These are phyloP conservation scores for Blastobotrys persicus DNA, from an alignment of 1,139 yeast species.

Conservation along the genomic window DNA sequence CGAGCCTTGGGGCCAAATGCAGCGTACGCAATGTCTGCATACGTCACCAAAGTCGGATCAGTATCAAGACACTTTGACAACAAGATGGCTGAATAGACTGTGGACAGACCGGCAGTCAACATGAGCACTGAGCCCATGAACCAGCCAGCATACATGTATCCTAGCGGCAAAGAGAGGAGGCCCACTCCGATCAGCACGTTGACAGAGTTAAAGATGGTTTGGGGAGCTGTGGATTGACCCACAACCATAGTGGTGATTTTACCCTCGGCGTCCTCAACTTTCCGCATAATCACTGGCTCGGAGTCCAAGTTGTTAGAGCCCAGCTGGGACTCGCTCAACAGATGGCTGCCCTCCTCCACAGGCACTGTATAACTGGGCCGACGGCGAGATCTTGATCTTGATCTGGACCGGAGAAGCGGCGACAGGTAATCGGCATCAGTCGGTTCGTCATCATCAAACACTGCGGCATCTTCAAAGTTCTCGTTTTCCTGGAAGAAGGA, in stretches of 20 bases:
- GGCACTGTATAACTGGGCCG: slow-evolving; percentile 22
- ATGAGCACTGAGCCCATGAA: slow-evolving; percentile 58
- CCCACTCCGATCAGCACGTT: slow-evolving; percentile 88
- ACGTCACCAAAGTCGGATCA: slow-evolving; percentile 75
- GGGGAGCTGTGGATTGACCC: slow-evolving; percentile 84
- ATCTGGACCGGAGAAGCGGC: slow-evolving; percentile 11
- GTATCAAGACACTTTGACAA: slow-evolving; percentile 67
- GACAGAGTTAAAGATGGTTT: slow-evolving; percentile 82
- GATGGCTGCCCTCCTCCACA: slow-evolving; percentile 23
- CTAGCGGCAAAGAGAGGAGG: slow-evolving; percentile 77
- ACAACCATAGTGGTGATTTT: slow-evolving; percentile 69
- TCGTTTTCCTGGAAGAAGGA: slow-evolving; percentile 45
- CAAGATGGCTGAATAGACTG: slow-evolving; percentile 67
- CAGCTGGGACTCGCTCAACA: slow-evolving; percentile 31
- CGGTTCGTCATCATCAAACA: slow-evolving; percentile 18
- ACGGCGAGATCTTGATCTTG: slow-evolving; percentile 11
- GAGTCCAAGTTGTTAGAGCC: slow-evolving; percentile 42
- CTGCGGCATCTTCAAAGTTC: slow-evolving; percentile 26
- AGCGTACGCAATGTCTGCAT: slow-evolving; percentile 82
- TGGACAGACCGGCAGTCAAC: slow-evolving; percentile 55
- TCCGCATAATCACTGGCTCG: slow-evolving; percentile 56
- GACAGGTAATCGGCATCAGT: slow-evolving; percentile 3
- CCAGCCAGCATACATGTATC: slow-evolving; percentile 80
- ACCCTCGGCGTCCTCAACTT: slow-evolving; percentile 72
- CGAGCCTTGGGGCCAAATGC: slow-evolving; percentile 65